phyloP scores from a whole-genome alignment of 2,329 filamentous ascomycete genomes.

The Juglanconis oblonga region DNA sequence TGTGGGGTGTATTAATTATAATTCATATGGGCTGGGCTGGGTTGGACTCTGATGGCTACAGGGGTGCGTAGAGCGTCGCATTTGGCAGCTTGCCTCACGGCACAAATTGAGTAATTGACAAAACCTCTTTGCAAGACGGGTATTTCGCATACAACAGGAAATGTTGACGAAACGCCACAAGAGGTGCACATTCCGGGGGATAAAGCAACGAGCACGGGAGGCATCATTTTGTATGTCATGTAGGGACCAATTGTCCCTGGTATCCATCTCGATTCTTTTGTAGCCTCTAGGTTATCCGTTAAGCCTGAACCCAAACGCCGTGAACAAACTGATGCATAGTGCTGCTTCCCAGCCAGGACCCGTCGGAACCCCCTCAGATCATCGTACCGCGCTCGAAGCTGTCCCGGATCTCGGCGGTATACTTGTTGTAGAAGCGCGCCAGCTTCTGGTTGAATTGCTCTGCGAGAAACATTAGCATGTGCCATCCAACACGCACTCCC shows the following conservation, averaged over 20 bases:
- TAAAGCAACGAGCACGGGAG: background rate
- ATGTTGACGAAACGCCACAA: background rate
- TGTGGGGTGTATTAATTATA: background rate
- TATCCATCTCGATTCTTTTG: background rate
- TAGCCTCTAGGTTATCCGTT: background rate
- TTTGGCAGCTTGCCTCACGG: constrained; percentile 3
- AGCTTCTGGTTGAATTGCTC: constrained; percentile 99
- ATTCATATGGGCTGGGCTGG: background rate
- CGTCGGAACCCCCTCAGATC: constrained; percentile 55
- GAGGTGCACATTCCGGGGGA: background rate
- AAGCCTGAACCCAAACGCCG: background rate
- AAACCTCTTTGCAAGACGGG: background rate
- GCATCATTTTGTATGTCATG: background rate
- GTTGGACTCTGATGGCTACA: too few species aligned
- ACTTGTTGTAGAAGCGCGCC: constrained; percentile 95
- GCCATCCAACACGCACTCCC: background rate
- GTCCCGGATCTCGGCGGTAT: constrained; percentile 93
- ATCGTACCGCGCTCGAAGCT: constrained; percentile 97
- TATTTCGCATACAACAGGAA: background rate
- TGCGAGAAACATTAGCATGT: background rate
- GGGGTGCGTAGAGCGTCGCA: background rate
- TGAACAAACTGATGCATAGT: background rate
- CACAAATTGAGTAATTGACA: background rate
- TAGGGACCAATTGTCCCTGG: background rate
- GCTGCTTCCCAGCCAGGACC: background rate